These are phyloP conservation scores for Neurospora pannonica DNA, from an alignment of 495 filamentous ascomycete genomes.

Conservation along the genomic window DNA sequence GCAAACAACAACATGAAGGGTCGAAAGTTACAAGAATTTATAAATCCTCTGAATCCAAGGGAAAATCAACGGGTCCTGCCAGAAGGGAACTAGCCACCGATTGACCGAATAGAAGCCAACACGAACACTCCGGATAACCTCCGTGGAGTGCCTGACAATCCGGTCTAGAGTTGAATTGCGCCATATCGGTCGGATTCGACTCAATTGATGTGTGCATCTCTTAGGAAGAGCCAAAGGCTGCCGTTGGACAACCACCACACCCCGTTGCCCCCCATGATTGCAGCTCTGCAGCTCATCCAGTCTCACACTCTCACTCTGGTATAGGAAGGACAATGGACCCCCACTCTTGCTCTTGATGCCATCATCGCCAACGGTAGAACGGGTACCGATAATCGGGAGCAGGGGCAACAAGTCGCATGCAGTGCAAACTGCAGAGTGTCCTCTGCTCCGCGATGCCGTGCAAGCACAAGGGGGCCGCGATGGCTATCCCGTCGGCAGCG, in stretches of 20 bases:
- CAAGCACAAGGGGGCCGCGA: neutral
- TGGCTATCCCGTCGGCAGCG: neutral
- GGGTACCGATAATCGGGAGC: slow-evolving; percentile 1
- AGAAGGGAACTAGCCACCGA: neutral
- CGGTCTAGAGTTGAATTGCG: slow-evolving; percentile 10
- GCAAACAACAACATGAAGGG: neutral
- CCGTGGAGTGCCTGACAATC: neutral
- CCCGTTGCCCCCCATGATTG: neutral
- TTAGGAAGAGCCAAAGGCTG: neutral
- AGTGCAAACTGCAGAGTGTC: neutral
- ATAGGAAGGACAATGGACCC: neutral
- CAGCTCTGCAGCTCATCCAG: neutral
- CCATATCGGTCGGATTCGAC: slow-evolving; percentile 7
- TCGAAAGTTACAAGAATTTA: neutral
- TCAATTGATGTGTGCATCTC: neutral
- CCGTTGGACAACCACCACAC: neutral
- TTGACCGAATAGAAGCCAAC: neutral
- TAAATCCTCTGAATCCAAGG: neutral
- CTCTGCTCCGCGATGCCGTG: neutral
- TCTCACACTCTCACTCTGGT: neutral
- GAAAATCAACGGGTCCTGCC: neutral
- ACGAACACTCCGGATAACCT: neutral
- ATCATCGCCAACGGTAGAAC: neutral
- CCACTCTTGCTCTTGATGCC: slow-evolving; percentile 2
- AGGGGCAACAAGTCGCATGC: neutral